Conservation (phyloP, 2,329 filamentous ascomycete species). For the Fusarium liriodendri region DNA sequence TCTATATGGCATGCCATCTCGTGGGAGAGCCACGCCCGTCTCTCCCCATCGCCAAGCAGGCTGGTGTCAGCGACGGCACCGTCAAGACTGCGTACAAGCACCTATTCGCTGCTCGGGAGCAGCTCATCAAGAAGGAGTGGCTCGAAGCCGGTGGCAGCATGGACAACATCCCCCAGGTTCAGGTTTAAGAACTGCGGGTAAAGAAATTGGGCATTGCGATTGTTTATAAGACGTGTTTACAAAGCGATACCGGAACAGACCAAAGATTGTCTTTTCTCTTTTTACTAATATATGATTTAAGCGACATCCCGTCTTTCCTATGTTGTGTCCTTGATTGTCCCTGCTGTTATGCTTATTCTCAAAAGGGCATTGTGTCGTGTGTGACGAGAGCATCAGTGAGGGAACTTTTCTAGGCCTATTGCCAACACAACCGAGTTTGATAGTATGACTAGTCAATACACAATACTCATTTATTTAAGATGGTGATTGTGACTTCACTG, state of each 20-base stretch:
- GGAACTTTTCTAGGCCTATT: neutral
- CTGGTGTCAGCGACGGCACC: slow-evolving; percentile 94
- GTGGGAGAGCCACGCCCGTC: slow-evolving; percentile 82
- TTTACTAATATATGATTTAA: slow-evolving; percentile 15
- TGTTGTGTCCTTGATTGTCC: slow-evolving; percentile 4
- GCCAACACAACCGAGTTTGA: neutral
- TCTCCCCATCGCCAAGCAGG: slow-evolving; percentile 87
- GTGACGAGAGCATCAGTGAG: neutral
- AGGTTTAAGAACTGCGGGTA: slow-evolving; percentile 38
- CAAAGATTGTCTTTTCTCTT: neutral
- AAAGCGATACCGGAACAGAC: neutral
- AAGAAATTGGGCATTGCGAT: neutral
- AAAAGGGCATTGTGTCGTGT: neutral
- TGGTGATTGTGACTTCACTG: neutral
- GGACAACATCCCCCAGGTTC: slow-evolving; percentile 71
- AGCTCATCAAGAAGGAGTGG: slow-evolving; percentile 81
- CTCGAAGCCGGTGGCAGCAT: slow-evolving; percentile 78
- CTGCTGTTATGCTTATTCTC: slow-evolving; percentile 18
- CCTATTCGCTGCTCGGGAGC: slow-evolving; percentile 79
- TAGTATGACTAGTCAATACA: neutral
- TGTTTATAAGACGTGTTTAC: neutral
- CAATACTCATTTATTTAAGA: neutral
- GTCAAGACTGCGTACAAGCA: slow-evolving; percentile 96
- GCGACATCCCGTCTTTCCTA: neutral
- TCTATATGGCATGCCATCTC: slow-evolving; percentile 93